Base-by-base conservation (phyloP, 2,329 filamentous ascomycete genomes). In the Orbilia brochopaga region DNA sequence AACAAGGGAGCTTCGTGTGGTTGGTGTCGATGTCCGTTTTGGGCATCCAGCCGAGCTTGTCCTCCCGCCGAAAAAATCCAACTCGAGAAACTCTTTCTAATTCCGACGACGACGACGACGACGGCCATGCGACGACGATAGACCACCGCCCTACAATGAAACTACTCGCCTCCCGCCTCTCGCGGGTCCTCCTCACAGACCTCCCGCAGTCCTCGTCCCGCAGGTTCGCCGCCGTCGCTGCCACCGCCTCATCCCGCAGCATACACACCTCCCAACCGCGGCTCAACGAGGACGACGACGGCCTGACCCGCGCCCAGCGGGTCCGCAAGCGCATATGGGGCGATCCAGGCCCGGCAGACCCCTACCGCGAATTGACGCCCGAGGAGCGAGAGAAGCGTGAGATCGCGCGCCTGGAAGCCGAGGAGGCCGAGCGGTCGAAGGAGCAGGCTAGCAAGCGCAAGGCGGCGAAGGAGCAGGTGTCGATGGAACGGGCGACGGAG, bases 321-420 rank as follows among this genome's bases (percentile, higher is more conserved):
- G 53, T 52, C 35, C 54, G 59, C 6, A 70, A 70, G 37, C n/a
- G 30, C 7, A 64, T 70, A 10, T 70, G 66, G 66, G 66, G 66
- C 27, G 59, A 70, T 50, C 40, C 66, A 10, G 59, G 59, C 19
- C 46, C 53, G 10, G 66, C 59, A 8, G 66, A 70, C 30, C 66
- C 66, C 7, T 70, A 70, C 23, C 50, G 44, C 13, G 59, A 63
- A 51, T 55, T 70, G 10, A 70, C 66, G 8, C 59, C 66, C 2
- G 59, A 70, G 50, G 66, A 70, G 51, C 66, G 66, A 2, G 66
- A 70, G 37, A 37, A 19, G 8, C 54, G 59, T 24, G 66, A 70
- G 17, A 70, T 70, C 23, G 37, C 46, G 27, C 46, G 32, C 4
- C 23, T 70, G 2, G 66, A 70, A 60, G 54, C 48, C 8, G 24